Percentiles rank a stretch among this genome's conserved stretches.
Conservation (phyloP, 225 moss, liverwort and hornwort genomes). For the Marchantia polymorpha region DNA sequence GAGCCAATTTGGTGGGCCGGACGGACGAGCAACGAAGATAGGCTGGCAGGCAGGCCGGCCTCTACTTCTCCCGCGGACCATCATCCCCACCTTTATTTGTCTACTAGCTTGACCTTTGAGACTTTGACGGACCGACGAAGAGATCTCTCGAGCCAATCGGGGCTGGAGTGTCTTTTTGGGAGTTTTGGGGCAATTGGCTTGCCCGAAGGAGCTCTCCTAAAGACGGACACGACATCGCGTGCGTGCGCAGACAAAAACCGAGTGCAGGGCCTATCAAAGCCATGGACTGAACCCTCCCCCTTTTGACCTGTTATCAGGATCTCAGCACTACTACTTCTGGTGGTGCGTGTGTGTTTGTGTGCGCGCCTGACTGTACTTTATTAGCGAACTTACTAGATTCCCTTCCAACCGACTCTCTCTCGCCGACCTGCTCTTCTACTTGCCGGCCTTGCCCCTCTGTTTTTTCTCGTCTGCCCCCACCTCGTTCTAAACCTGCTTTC, state of each 20-base stretch:
- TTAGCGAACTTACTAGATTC: background rate
- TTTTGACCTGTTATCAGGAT: background rate
- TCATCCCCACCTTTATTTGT: no score
- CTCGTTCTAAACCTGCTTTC: no score
- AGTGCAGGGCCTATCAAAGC: background rate
- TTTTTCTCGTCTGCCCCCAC: background rate
- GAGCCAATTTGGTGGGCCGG: background rate
- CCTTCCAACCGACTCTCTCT: background rate
- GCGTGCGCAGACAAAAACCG: background rate
- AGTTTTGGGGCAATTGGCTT: background rate
- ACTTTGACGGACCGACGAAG: background rate
- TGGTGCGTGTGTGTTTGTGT: background rate
- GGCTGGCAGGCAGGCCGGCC: background rate
- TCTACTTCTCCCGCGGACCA: background rate
- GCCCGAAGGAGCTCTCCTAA: background rate
- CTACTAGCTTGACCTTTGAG: background rate
- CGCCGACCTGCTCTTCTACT: background rate
- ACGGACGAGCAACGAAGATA: background rate
- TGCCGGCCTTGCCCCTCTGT: background rate
- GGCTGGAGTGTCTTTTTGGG: background rate
- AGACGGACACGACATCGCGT: background rate
- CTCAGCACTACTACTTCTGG: background rate
- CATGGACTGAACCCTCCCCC: background rate
- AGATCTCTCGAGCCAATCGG: background rate
- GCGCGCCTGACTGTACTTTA: background rate